Evolutionary conservation across 2,329 filamentous ascomycete genomes (phyloP).

Genomic region (Ceratocystis ficicola): DNA sequence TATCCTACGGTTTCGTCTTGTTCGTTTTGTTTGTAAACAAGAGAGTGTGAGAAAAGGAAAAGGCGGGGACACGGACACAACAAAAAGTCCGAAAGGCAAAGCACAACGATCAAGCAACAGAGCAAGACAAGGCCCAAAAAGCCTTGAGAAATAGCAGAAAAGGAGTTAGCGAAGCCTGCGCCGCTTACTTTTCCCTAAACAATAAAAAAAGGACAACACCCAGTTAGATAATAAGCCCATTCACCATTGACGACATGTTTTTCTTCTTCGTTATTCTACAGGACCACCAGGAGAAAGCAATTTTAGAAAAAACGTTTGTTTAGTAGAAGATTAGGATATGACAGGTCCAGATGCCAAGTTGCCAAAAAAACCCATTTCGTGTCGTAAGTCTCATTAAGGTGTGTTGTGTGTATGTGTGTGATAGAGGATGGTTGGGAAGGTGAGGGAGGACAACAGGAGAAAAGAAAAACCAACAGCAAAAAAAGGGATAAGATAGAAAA

Average conservation of each 20-base stretch:
- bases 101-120: background rate
- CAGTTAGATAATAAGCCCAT: too few species aligned
- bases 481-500: background rate
- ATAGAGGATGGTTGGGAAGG: background rate
- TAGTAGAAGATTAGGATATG: constrained; percentile 12
- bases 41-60: background rate
- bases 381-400: constrained; percentile 16
- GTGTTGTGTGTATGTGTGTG: background rate
- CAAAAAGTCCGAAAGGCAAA: background rate
- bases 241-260: background rate
- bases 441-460: background rate
- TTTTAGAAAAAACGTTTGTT: constrained; percentile 5
- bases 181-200: background rate
- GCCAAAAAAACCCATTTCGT: constrained; percentile 15
- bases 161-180: background rate
- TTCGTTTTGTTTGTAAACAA: background rate
- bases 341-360: constrained; percentile 11
- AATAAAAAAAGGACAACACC: background rate
- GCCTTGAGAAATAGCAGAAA: background rate
- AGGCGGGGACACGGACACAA: background rate
- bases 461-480: background rate
- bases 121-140: background rate
- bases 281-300: background rate
- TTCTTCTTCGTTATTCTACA: background rate
- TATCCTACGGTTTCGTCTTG: background rate